Conservation (phyloP, 2,329 filamentous ascomycete species). For the Trichophyton rubrum region DNA sequence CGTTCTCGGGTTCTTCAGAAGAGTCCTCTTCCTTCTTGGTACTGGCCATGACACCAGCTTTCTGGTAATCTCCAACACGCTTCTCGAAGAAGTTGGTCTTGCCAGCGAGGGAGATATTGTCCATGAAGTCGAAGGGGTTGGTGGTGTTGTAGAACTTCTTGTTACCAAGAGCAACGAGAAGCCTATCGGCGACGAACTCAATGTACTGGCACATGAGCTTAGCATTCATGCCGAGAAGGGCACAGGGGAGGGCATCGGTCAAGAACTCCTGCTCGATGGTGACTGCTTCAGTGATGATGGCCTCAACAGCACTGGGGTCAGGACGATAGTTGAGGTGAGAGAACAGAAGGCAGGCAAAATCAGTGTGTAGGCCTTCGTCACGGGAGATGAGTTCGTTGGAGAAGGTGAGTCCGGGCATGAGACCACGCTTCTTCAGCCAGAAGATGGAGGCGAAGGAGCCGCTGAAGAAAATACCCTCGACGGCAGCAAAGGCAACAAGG, state of each 20-base stretch:
- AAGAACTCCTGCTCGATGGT: constrained; percentile 95
- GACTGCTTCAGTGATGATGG: constrained; percentile 91
- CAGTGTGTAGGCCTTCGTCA: constrained; percentile 97
- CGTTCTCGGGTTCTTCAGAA: constrained; percentile 26
- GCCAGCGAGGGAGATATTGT: constrained; percentile 95
- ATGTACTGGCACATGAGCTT: constrained; percentile 99
- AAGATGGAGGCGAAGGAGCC: constrained; percentile 98
- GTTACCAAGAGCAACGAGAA: constrained; percentile 86
- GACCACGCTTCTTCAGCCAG: constrained; percentile 99
- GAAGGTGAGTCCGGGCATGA: constrained; percentile 97
- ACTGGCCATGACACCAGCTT: constrained; percentile 95
- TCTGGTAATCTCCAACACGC: constrained; percentile 98
- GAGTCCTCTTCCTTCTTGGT: constrained; percentile 55
- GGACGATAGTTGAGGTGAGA: constrained; percentile 93
- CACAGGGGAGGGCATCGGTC: constrained; percentile 85
- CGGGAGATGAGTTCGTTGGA: constrained; percentile 99
- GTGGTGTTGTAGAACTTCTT: constrained; percentile 81
- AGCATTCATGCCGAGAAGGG: constrained; percentile 93
- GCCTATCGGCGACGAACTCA: constrained; percentile 94
- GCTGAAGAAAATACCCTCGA: constrained; percentile 99
- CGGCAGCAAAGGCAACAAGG: constrained; percentile 89
- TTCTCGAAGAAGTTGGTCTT: constrained; percentile 99
- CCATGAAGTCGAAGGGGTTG: constrained; percentile 99
- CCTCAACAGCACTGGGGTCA: constrained; percentile 63
- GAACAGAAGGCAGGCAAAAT: constrained; percentile 95